Percentiles rank a stretch among this genome's conserved stretches.
Evolutionary conservation across 257 asterid genomes (phyloP).

Genomic region (Gynochthodes officinalis): DNA sequence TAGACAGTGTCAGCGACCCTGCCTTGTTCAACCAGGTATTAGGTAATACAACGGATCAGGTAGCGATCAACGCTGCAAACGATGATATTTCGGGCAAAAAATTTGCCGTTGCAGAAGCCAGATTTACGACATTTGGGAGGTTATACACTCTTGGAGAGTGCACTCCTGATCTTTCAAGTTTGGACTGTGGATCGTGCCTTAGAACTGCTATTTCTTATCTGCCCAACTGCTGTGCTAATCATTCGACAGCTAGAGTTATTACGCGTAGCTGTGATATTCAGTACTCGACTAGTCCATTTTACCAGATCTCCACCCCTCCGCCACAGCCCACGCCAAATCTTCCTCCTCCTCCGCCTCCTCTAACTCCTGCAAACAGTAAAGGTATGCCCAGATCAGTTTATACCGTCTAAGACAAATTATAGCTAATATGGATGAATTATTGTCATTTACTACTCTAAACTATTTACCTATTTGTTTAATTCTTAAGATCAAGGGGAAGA

Average conservation of each 20-base stretch:
- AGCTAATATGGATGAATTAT: no score
- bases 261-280: conserved; percentile 18
- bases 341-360: conserved; percentile 6
- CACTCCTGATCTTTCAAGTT: conserved; percentile 21
- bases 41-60: no score
- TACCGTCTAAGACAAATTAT: no score
- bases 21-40: not conserved
- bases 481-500: no score
- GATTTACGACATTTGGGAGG: not conserved
- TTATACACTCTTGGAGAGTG: conserved; percentile 17
- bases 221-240: not conserved
- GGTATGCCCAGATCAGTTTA: not conserved
- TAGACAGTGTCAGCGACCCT: not conserved
- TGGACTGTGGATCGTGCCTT: conserved; percentile 16
- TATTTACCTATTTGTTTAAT: no score
- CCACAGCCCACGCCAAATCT: not conserved
- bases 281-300: conserved; percentile 16
- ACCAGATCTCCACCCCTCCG: not conserved
- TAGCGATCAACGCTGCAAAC: not conserved
- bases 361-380: not conserved
- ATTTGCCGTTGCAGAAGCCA: not conserved
- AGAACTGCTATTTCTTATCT: no score
- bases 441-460: no score
- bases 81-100: not conserved
- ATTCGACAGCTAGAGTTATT: not conserved